Evolutionary conservation across 306 rosid genomes (phyloP).

Genomic region (Cucumis cinereus): DNA sequence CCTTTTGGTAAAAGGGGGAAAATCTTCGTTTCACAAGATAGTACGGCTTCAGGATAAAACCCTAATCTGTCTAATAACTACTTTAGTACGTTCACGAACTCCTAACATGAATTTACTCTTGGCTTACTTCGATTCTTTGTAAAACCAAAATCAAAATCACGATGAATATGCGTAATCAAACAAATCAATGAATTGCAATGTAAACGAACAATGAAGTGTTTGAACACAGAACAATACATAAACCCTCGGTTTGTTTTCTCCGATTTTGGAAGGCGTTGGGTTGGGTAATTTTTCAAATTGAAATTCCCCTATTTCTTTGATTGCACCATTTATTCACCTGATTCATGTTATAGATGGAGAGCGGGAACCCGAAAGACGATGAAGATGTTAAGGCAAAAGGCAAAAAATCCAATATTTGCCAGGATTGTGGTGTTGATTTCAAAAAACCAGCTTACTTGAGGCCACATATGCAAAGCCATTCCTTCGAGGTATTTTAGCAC

Average conservation of each 20-base stretch:
- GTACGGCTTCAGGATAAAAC: too few species aligned
- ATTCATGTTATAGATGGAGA: conserved; percentile 28
- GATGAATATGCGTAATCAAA: not conserved
- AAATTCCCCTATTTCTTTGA: too few species aligned
- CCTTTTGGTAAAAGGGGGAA: too few species aligned
- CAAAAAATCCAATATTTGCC: conserved; percentile 34
- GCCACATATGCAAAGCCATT: conserved; percentile 76
- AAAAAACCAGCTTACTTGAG: conserved; percentile 54
- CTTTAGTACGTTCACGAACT: too few species aligned
- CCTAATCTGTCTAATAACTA: too few species aligned
- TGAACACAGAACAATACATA: not conserved
- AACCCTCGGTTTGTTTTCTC: not conserved
- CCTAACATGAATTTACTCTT: too few species aligned
- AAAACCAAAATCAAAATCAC: not conserved
- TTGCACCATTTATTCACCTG: too few species aligned
- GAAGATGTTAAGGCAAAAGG: not conserved
- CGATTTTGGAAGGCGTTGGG: too few species aligned
- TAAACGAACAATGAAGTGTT: too few species aligned
- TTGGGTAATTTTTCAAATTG: too few species aligned
- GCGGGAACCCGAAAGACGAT: conserved; percentile 18
- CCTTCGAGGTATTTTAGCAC: conserved; percentile 43
- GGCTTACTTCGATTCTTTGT: too few species aligned
- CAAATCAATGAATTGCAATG: not conserved
- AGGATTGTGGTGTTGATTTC: conserved; percentile 60
- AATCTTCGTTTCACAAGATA: too few species aligned